phyloP scores from a whole-genome alignment of 805 yeast genomes.

The Saccharomycopsis sp. region DNA sequence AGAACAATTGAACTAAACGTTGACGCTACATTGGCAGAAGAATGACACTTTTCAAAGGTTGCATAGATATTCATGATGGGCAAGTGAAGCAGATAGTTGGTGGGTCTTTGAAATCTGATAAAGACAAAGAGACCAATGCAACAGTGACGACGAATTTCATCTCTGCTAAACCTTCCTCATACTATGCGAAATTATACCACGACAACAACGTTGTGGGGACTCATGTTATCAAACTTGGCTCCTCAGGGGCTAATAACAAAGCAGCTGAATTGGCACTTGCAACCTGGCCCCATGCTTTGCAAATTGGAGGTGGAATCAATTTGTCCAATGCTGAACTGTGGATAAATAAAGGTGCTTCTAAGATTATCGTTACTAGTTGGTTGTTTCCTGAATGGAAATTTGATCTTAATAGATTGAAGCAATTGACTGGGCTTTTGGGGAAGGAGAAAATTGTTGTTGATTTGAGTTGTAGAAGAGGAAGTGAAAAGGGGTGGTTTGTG shows the following conservation, averaged over 20 bases:
- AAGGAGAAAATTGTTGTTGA: constrained; percentile 71
- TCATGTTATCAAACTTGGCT: constrained; percentile 89
- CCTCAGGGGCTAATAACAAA: constrained; percentile 62
- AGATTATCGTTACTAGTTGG: constrained; percentile 91
- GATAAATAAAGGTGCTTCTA: constrained; percentile 74
- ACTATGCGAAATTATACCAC: constrained; percentile 66
- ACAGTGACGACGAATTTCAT: constrained; percentile 67
- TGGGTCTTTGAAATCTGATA: constrained; percentile 65
- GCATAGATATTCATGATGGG: constrained; percentile 93
- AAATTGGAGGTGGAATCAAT: constrained; percentile 91
- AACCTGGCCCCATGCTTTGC: constrained; percentile 69
- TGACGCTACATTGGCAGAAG: neutral
- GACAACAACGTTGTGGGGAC: constrained; percentile 59
- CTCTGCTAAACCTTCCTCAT: constrained; percentile 63
- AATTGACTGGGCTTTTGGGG: constrained; percentile 52
- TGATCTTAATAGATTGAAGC: constrained; percentile 42
- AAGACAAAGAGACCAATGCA: constrained; percentile 33
- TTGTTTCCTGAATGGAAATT: constrained; percentile 61
- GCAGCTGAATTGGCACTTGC: constrained; percentile 74
- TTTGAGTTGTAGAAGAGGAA: constrained; percentile 64
- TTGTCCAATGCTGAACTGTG: constrained; percentile 66
- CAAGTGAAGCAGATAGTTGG: constrained; percentile 97
- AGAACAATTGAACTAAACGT: neutral
- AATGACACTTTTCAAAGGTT: constrained; percentile 88
- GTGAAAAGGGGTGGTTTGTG: constrained; percentile 65